Base-by-base conservation (phyloP, 2,329 filamentous ascomycete genomes). In the Zymoseptoria ardabiliae region DNA sequence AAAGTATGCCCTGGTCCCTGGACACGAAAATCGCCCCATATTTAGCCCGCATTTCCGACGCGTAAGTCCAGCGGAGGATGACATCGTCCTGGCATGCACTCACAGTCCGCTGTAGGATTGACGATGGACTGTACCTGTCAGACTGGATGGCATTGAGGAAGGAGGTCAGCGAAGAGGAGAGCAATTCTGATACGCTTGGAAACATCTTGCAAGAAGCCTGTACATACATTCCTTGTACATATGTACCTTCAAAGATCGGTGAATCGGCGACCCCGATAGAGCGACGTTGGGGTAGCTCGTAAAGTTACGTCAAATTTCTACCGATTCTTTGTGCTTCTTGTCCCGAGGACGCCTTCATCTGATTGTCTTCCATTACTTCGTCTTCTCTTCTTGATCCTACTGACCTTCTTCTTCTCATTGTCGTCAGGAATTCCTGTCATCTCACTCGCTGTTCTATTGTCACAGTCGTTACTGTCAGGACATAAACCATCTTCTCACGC, bases 401-500 rank as follows among this genome's bases (percentile, higher is more conserved):
- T 45, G 11, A 45, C 35, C 35, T 11, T 17, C 35, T n/a, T 13
- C 11, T 17, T 45, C 17, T 45, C 35, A 45, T 45, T 45, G 2
- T 45, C 17, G 13, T 45, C 35, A 17, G 35, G 35, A 6, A 45
- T 17, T 17, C 13, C 35, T 45, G 13, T 45, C 35, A 17, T 45
- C 35, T 45, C 35, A 45, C 35, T 45, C 35, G 35, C 35, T 45
- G 17, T 45, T 45, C 13, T 45, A 7, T 45, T 45, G 17, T 25
- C 30, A 56, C 50, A 23, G 58, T 53, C 58, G 55, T 54, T 60
- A 56, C 58, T 20, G 30, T 20, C 49, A 30, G 28, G 22, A 28
- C 52, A 13, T 25, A 41, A 41, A 9, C 13, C 45, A 4, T 45
- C 35, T 6, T n/a, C 35, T 13, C 35, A 17, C 35, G 13, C 35